Evolutionary conservation across 257 asterid species (phyloP), one percentile per base, ranked within the genome.

Genomic region (Echites panduratus): DNA sequence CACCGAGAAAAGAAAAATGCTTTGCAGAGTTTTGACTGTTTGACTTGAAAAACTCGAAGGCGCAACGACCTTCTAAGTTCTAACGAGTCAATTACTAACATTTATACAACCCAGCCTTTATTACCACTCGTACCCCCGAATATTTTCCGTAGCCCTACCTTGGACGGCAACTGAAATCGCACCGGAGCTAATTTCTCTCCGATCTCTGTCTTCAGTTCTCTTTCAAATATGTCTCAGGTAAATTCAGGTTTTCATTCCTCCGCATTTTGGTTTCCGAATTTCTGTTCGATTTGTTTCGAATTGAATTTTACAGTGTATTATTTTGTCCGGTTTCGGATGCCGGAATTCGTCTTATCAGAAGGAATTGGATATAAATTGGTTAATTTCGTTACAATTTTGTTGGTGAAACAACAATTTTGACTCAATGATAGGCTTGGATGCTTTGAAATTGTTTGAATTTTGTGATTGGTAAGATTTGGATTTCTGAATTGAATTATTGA

Each of bases 171-270:
- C 35, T 26, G 44, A 59, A 24, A 5, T 32, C 22, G 56, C 19
- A 14, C 54, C n/a, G 43, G 54, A 44, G 59, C 45, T 9, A 13
- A 68, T 45, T 68, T 29, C 73, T 11, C 26, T 69, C 45, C 61
- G 73, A 69, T 24, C 59, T 69, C 61, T 13, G 29, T 48, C 44
- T 17, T 69, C 48, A 0, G 63, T 50, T 69, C 3, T 14, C 27
- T 16, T 16, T 32, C 17, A 50, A 27, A 26, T 6, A 69, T 69
- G 73, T 48, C 73, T 69, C 73, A 69, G 73, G 73, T 69, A 10
- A 69, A 49, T 47, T 47, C 54, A 64, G 69, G 69, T 64, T 19
- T 63, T 64, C 13, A 29, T 20, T 64, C 2, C 20, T 17, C 0
- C 7, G 4, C 1, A 9, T 0, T 35, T 35, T 35, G 13, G 2